These are phyloP conservation scores for Mimosa bimucronata DNA, from an alignment of 306 rosid genomes.

Conservation along the genomic window DNA sequence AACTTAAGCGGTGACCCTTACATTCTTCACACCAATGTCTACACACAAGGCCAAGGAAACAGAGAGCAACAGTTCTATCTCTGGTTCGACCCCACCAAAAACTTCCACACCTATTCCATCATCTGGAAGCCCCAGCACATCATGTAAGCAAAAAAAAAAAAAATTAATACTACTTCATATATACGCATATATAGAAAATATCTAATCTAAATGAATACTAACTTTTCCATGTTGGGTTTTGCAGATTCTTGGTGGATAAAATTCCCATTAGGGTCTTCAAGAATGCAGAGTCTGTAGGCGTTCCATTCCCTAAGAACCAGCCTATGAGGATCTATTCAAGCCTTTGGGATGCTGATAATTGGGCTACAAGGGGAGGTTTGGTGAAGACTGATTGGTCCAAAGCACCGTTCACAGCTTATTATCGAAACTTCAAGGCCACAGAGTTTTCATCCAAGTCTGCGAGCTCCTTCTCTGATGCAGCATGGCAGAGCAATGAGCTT, in stretches of 20 bases:
- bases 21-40: conserved; percentile 76
- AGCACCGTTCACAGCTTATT: conserved; percentile 85
- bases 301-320: conserved; percentile 79
- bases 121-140: conserved; percentile 87
- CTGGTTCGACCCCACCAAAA: conserved; percentile 87
- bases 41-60: conserved; percentile 77
- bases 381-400: conserved; percentile 85
- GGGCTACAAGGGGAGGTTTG: conserved; percentile 91
- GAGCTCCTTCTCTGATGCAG: conserved; percentile 44
- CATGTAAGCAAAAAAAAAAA: conserved; percentile 44
- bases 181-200: no score
- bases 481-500: conserved; percentile 58
- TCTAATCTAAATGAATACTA: background rate
- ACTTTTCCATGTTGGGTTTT: background rate
- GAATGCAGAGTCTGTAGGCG: conserved; percentile 63
- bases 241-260: conserved; percentile 79
- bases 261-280: conserved; percentile 79
- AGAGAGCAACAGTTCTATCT: conserved; percentile 85
- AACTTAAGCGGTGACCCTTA: conserved; percentile 88
- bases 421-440: conserved; percentile 67
- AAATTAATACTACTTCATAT: background rate
- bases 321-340: conserved; percentile 77
- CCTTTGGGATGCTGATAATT: conserved; percentile 82
- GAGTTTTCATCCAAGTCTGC: conserved; percentile 39
- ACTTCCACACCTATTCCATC: conserved; percentile 88